These are phyloP conservation scores for Russula foetens DNA, from an alignment of 768 basidiomycete species.

Conservation along the genomic window DNA sequence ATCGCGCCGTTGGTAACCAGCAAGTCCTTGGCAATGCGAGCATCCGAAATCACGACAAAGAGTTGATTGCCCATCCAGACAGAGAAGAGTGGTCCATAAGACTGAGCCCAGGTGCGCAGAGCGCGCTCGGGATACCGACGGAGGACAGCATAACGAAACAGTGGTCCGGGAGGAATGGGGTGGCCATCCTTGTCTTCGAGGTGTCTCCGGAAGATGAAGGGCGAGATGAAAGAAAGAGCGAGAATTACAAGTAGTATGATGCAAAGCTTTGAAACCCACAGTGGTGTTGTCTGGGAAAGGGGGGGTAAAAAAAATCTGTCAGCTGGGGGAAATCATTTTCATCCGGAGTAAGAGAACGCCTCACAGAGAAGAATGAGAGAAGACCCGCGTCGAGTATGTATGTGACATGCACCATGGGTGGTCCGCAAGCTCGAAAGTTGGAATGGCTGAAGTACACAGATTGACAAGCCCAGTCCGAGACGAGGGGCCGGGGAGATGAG, in stretches of 20 bases:
- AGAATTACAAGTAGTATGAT: slow-evolving; percentile 1
- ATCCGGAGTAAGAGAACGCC: background rate
- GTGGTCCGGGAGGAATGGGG: slow-evolving; percentile 23
- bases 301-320: background rate
- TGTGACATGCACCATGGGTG: background rate
- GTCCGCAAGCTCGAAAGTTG: no score
- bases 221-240: slow-evolving; percentile 6
- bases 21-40: slow-evolving; percentile 36
- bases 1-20: slow-evolving; percentile 38
- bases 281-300: background rate
- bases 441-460: background rate
- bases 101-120: slow-evolving; percentile 35
- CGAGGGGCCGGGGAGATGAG: background rate
- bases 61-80: slow-evolving; percentile 41
- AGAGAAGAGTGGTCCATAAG: slow-evolving; percentile 38
- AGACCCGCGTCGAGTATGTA: background rate
- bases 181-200: slow-evolving; percentile 22
- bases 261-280: background rate
- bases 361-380: background rate
- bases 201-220: slow-evolving; percentile 20
- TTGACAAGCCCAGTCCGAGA: background rate
- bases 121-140: slow-evolving; percentile 36
- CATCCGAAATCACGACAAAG: slow-evolving; percentile 39
- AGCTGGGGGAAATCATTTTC: background rate
- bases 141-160: slow-evolving; percentile 30